Conservation (phyloP, 345 rosid genomes). For the Pistacia vera region DNA sequence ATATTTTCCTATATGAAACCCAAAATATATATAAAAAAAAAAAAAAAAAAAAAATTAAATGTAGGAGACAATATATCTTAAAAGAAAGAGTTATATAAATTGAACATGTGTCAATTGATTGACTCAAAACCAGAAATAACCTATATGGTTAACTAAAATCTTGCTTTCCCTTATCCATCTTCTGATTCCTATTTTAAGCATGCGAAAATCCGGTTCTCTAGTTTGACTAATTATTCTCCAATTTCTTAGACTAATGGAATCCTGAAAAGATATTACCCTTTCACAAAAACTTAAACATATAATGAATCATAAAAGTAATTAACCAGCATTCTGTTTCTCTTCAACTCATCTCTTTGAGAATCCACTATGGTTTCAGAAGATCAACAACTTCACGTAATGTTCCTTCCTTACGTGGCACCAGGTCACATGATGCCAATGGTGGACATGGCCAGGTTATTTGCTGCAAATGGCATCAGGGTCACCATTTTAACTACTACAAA, state of each 20-base stretch:
- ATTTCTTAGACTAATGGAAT: background rate
- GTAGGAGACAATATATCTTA: too few species aligned
- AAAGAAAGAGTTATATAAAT: too few species aligned
- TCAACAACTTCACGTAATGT: slow-evolving; percentile 31
- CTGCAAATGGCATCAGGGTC: slow-evolving; percentile 40
- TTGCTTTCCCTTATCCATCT: background rate
- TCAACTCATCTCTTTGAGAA: background rate
- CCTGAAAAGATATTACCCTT: background rate
- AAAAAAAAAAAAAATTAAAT: too few species aligned
- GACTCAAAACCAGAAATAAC: too few species aligned
- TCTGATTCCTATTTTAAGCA: background rate
- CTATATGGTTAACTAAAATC: too few species aligned
- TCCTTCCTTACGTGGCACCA: slow-evolving; percentile 29
- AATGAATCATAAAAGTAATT: background rate
- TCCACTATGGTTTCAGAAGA: slow-evolving; percentile 25
- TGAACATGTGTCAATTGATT: too few species aligned
- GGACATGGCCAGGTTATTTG: slow-evolving; percentile 35
- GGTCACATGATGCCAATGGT: slow-evolving; percentile 40
- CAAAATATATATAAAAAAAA: too few species aligned
- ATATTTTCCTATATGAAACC: too few species aligned
- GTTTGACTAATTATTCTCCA: background rate
- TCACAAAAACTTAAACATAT: background rate
- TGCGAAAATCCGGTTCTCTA: background rate
- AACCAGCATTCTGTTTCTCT: too few species aligned
- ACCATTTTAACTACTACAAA: slow-evolving; percentile 30